These are phyloP conservation scores for Phytophthora europaea DNA, from an alignment of 352 stramenopile genomes.

Conservation along the genomic window DNA sequence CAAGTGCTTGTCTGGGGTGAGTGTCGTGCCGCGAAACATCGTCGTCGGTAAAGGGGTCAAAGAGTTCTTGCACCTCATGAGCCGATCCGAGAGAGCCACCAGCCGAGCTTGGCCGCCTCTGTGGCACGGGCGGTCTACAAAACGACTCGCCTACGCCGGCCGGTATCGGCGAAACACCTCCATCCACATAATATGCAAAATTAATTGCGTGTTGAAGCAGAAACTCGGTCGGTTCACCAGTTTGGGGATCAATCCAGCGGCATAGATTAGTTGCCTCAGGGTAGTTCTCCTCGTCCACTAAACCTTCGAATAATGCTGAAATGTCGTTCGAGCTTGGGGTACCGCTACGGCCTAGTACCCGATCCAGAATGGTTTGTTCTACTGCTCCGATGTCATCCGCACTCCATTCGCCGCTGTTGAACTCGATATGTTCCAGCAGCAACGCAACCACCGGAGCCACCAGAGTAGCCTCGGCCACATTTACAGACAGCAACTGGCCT, in stretches of 20 bases:
- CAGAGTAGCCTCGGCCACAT: too few relatives aligned
- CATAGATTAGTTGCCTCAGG: background rate
- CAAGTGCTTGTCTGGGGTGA: too few relatives aligned
- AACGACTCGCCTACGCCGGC: background rate
- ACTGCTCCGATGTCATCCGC: background rate
- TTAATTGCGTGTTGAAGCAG: background rate
- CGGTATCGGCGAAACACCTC: background rate
- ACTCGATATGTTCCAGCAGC: constrained; percentile 7
- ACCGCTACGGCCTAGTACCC: background rate
- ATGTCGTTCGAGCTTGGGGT: background rate
- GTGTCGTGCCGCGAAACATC: background rate
- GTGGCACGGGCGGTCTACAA: background rate
- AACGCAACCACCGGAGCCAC: too few relatives aligned
- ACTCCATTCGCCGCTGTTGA: constrained; percentile 9
- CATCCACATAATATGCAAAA: background rate
- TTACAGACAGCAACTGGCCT: too few relatives aligned
- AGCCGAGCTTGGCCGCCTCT: too few relatives aligned
- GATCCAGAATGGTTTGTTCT: background rate
- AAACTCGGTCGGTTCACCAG: background rate
- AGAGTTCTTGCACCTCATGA: too few relatives aligned
- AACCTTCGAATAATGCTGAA: background rate
- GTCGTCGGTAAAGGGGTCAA: background rate
- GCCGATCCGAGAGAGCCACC: too few relatives aligned
- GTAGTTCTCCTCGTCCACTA: background rate
- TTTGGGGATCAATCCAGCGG: background rate